Evolutionary conservation across 768 basidiomycete genomes (phyloP).

Genomic region (Mycena maculata): DNA sequence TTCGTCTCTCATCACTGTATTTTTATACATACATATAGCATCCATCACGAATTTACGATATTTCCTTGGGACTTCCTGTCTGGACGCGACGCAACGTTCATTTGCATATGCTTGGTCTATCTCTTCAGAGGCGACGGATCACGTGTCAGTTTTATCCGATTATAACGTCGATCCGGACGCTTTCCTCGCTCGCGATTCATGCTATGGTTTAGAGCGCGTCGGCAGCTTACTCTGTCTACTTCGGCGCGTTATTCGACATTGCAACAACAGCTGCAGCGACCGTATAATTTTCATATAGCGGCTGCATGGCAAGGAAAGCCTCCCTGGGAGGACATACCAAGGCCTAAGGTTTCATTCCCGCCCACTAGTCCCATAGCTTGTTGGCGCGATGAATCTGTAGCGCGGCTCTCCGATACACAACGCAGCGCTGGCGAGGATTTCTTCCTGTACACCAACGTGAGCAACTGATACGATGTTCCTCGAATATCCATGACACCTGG

Average conservation of each 20-base stretch:
- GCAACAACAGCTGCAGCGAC: neutral
- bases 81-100: neutral
- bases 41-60: slow-evolving; percentile 30
- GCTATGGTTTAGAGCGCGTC: neutral
- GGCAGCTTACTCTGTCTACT: neutral
- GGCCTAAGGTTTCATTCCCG: slow-evolving; percentile 58
- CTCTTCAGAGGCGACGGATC: too few relatives aligned
- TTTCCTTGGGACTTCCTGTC: neutral
- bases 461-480: slow-evolving; percentile 39
- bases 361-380: slow-evolving; percentile 66
- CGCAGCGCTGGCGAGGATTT: slow-evolving; percentile 60
- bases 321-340: slow-evolving; percentile 42
- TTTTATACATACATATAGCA: slow-evolving; percentile 32
- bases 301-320: slow-evolving; percentile 85
- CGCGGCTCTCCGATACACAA: slow-evolving; percentile 50
- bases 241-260: neutral
- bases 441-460: slow-evolving; percentile 44
- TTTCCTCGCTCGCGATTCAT: neutral
- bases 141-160: too few relatives aligned
- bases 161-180: neutral
- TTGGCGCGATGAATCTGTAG: slow-evolving; percentile 74
- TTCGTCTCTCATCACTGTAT: slow-evolving; percentile 25
- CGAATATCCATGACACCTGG: slow-evolving; percentile 32
- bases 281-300: slow-evolving; percentile 82
- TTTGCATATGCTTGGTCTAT: too few relatives aligned